Conservation (phyloP, 148 eudicot species). For the Vaccinium macrocarpon region DNA sequence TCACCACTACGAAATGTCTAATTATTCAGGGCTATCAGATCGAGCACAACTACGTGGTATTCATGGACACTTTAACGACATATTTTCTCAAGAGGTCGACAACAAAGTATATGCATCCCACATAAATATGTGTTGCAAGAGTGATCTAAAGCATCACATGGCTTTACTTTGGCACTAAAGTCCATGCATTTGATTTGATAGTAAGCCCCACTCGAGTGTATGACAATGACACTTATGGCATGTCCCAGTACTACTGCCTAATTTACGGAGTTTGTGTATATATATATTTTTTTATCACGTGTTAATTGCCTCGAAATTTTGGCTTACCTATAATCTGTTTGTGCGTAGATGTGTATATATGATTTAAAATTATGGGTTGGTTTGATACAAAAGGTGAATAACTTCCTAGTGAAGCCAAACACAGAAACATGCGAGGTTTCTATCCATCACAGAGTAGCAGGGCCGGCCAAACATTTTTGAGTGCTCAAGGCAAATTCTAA, state of each 20-base stretch:
- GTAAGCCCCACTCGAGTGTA: not conserved
- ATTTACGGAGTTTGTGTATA: not conserved
- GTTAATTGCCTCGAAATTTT: slow-evolving; percentile 13
- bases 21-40: too few relatives aligned
- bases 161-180: not conserved
- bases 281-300: not conserved
- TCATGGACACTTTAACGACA: too few relatives aligned
- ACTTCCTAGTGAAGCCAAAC: not conserved
- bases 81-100: too few relatives aligned
- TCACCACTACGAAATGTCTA: too few relatives aligned
- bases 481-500: too few relatives aligned
- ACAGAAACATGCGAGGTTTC: not conserved
- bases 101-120: too few relatives aligned
- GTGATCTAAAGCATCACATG: too few relatives aligned
- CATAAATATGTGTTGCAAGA: too few relatives aligned
- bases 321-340: slow-evolving; percentile 14
- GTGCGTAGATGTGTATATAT: not conserved
- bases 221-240: not conserved
- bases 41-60: too few relatives aligned
- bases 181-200: not conserved
- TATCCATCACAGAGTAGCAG: not conserved
- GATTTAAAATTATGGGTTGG: not conserved
- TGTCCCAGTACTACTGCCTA: not conserved
- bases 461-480: too few relatives aligned
- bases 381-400: not conserved